These are phyloP conservation scores for Thermothelomyces thermophilus DNA, from an alignment of 2,329 filamentous ascomycete species.

Conservation along the genomic window DNA sequence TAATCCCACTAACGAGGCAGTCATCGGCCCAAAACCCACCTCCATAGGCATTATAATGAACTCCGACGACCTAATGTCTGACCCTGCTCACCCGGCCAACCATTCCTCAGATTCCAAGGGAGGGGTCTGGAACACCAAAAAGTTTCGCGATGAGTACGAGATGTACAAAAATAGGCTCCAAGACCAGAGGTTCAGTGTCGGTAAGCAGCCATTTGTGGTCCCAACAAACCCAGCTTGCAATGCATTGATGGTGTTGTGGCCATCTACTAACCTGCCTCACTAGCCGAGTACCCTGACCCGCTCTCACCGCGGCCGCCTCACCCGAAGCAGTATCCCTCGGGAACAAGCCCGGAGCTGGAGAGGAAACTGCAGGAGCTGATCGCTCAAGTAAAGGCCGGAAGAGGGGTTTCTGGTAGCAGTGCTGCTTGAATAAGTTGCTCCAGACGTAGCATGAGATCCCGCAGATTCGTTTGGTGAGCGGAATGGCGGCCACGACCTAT, in stretches of 20 bases:
- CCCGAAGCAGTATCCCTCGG: slow-evolving; percentile 19
- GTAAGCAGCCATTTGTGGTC: slow-evolving; percentile 29
- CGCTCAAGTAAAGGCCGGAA: slow-evolving; percentile 26
- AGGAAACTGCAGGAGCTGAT: slow-evolving; percentile 33
- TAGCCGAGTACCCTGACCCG: slow-evolving; percentile 42
- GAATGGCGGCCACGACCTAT: too few relatives aligned
- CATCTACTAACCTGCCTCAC: background rate
- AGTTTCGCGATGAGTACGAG: slow-evolving; percentile 40
- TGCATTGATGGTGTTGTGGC: too few relatives aligned
- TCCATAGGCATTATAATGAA: slow-evolving; percentile 12
- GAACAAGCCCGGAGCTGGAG: slow-evolving; percentile 33
- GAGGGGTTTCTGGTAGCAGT: background rate
- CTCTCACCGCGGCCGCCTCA: slow-evolving; percentile 32
- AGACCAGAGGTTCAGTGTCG: slow-evolving; percentile 42
- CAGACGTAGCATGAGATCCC: too few relatives aligned
- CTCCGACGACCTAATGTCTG: slow-evolving; percentile 24
- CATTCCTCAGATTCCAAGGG: background rate
- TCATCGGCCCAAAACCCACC: background rate
- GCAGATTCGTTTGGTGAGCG: too few relatives aligned
- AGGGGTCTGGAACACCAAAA: slow-evolving; percentile 26
- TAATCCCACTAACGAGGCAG: too few relatives aligned
- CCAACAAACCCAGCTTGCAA: too few relatives aligned
- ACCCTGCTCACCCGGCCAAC: background rate
- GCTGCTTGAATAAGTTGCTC: too few relatives aligned
- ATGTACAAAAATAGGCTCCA: slow-evolving; percentile 32